Evolutionary conservation across 2,329 filamentous ascomycete genomes (phyloP).

Genomic region (Parastagonospora avenae): DNA sequence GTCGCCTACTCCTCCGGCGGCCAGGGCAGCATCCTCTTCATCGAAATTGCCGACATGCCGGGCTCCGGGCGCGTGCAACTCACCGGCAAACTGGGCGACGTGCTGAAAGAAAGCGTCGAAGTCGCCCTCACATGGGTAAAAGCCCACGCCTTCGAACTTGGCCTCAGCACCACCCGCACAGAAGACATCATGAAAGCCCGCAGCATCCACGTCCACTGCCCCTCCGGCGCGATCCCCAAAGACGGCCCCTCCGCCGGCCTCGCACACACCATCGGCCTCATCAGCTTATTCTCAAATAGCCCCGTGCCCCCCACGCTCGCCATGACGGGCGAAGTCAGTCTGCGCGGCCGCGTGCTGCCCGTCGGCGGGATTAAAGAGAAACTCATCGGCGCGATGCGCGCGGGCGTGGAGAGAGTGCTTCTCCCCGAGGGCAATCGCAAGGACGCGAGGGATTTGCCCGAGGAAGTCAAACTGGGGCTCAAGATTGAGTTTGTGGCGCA

Average conservation of each 20-base stretch:
- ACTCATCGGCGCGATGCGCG: constrained; percentile 88
- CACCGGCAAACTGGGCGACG: constrained; percentile 93
- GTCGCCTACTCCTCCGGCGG: constrained; percentile 93
- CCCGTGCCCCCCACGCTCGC: constrained; percentile 88
- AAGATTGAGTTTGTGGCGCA: constrained; percentile 91
- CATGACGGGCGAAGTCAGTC: constrained; percentile 84
- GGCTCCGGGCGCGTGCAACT: constrained; percentile 90
- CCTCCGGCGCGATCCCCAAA: constrained; percentile 92
- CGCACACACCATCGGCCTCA: constrained; percentile 90
- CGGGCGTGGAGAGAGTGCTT: constrained; percentile 92
- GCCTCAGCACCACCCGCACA: constrained; percentile 76
- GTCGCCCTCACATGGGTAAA: constrained; percentile 98
- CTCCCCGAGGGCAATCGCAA: constrained; percentile 88
- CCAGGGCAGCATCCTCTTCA: constrained; percentile 94
- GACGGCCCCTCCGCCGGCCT: constrained; percentile 85
- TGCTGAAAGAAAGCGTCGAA: constrained; percentile 95
- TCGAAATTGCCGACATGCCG: constrained; percentile 97
- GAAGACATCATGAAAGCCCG: constrained; percentile 96
- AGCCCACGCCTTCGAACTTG: constrained; percentile 89
- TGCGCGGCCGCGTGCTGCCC: constrained; percentile 87
- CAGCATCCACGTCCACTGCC: constrained; percentile 94
- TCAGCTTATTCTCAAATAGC: constrained; percentile 85
- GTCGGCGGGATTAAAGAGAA: constrained; percentile 99
- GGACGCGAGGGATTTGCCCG: constrained; percentile 86
- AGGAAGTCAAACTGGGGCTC: constrained; percentile 84